Conservation (phyloP, 2,329 filamentous ascomycete genomes). For the Simplicillium aogashimaense region DNA sequence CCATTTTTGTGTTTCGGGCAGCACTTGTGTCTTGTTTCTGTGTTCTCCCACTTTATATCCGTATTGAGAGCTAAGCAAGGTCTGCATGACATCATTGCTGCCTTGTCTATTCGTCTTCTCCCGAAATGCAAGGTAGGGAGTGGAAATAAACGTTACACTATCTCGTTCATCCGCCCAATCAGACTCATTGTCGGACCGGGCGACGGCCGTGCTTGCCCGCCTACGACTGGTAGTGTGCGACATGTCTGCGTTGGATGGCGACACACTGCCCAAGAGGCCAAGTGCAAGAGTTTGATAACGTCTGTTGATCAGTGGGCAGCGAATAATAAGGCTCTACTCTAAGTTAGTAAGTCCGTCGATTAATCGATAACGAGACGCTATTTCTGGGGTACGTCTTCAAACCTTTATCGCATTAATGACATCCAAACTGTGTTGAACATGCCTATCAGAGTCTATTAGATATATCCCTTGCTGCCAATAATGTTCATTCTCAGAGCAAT, state of each 20-base stretch:
- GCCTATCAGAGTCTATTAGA: not conserved
- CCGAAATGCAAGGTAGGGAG: not conserved
- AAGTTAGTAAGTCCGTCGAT: too few relatives aligned
- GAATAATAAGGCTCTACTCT: too few relatives aligned
- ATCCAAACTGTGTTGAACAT: conserved; percentile 1
- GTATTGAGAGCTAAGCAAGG: not conserved
- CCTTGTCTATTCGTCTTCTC: not conserved
- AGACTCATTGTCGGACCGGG: not conserved
- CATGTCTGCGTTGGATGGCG: too few relatives aligned
- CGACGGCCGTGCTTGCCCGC: not conserved
- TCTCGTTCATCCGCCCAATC: not conserved
- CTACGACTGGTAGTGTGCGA: not conserved
- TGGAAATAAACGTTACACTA: not conserved
- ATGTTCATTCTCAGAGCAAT: not conserved
- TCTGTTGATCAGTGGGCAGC: too few relatives aligned
- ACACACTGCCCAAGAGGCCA: too few relatives aligned
- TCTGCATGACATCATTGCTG: not conserved
- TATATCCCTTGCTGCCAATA: not conserved
- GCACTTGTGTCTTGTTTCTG: not conserved
- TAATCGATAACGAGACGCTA: too few relatives aligned
- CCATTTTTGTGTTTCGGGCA: conserved; percentile 1
- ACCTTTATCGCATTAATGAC: conserved; percentile 1
- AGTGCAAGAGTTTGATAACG: too few relatives aligned
- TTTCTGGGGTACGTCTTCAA: too few relatives aligned
- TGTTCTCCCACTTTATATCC: not conserved